Evolutionary conservation across 2,329 filamentous ascomycete species (phyloP), one percentile per base, ranked within the genome.

Genomic region (Fusarium pseudonygamai): DNA sequence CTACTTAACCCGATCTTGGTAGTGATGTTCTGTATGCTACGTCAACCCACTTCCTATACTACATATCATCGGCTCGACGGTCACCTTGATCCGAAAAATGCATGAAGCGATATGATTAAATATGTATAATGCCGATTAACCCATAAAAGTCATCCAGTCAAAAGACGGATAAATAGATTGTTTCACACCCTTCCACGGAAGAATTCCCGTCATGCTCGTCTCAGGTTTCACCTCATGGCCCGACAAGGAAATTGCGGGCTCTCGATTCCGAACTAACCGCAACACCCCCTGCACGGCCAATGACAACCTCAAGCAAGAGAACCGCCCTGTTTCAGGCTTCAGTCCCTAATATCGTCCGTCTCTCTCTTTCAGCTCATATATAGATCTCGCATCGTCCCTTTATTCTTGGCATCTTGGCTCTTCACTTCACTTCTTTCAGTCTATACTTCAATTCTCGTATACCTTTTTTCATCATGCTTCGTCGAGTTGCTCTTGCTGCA

Each of bases 401-500:
- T 43, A n/a, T 42, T 30, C 62, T 68, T 64, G 52, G 49, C 56
- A 32, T 14, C 52, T 72, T 73, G 46, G 26, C 53, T 37, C 61
- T 59, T 66, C 32, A 28, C 28, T 60, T 64, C 46, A 55, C 28
- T 64, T 65, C 64, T 40, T 30, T 10, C n/a, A 22, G 20, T 59
- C 60, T 30, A 46, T 47, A 46, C 8, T 59, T 66, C 46, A 49
- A 3, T 49, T 42, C 20, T 59, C 32, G 40, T 40, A 24, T 56
- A 53, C 36, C 18, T 58, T 16, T 16, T 30, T 22, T 3, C 46
- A 49, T 39, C 60, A 69, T 68, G 71, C 60, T 88, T 70, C 71
- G 79, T 67, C 78, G 84, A 80, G 77, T 80, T 34, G 81, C 83
- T 87, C 60, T 75, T 74, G 78, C 88, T 60, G 84, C 84, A 60